These are phyloP conservation scores for Acrocalymma vagum DNA, from an alignment of 2,329 filamentous ascomycete genomes.

Conservation along the genomic window DNA sequence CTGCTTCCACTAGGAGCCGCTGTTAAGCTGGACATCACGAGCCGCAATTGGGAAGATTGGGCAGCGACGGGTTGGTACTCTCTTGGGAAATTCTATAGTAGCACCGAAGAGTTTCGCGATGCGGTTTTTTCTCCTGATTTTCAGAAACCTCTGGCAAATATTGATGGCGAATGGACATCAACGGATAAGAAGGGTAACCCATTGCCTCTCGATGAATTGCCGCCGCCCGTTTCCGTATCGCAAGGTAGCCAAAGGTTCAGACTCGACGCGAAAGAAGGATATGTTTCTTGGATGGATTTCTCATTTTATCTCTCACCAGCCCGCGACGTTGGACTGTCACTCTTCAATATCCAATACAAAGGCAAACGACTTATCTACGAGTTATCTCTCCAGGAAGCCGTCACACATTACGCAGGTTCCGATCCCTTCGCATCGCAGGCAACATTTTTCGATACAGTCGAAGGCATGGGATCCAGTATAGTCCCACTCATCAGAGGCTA, in stretches of 20 bases:
- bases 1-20: constrained; percentile 57
- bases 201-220: constrained; percentile 60
- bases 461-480: constrained; percentile 58
- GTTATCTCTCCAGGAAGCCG: constrained; percentile 62
- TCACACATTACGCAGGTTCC: constrained; percentile 61
- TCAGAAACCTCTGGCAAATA: constrained; percentile 56
- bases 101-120: constrained; percentile 56
- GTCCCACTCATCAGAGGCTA: constrained; percentile 56
- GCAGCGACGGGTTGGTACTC: constrained; percentile 62
- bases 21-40: constrained; percentile 57
- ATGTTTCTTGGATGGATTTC: constrained; percentile 62
- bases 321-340: constrained; percentile 57
- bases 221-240: constrained; percentile 60
- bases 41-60: constrained; percentile 62
- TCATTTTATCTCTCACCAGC: constrained; percentile 62
- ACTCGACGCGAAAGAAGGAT: constrained; percentile 54
- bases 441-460: constrained; percentile 58
- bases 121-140: constrained; percentile 56
- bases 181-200: constrained; percentile 52
- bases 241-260: constrained; percentile 52
- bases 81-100: constrained; percentile 62
- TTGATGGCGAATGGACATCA: constrained; percentile 58
- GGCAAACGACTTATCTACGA: constrained; percentile 66
- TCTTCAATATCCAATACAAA: constrained; percentile 64
- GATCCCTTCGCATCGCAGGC: constrained; percentile 58